phyloP scores from a whole-genome alignment of 805 yeast genomes.

The Candida coquimbonensis region DNA sequence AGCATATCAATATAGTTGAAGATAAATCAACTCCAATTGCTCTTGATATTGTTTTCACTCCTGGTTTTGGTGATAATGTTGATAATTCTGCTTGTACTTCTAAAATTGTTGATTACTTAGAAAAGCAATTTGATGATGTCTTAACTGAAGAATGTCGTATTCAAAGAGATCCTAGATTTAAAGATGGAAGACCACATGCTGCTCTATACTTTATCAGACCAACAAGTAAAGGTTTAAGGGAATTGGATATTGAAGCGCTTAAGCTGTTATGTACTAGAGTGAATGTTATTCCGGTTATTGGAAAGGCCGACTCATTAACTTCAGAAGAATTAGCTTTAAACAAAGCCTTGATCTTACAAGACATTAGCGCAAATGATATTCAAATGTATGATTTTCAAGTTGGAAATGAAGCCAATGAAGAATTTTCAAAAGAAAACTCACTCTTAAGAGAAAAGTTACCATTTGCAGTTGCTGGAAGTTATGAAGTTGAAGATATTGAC shows the following conservation, averaged over 20 bases:
- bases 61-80: conserved; percentile 73
- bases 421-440: conserved; percentile 23
- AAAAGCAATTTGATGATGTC: conserved; percentile 64
- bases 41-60: conserved; percentile 59
- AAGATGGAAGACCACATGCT: conserved; percentile 70
- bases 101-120: conserved; percentile 53
- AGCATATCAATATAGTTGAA: conserved; percentile 50
- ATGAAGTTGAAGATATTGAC: conserved; percentile 26
- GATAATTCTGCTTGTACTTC: conserved; percentile 48
- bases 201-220: conserved; percentile 70
- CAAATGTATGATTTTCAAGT: conserved; percentile 57
- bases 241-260: conserved; percentile 70
- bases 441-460: conserved; percentile 46
- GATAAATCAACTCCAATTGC: conserved; percentile 44
- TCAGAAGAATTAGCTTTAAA: conserved; percentile 48
- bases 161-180: conserved; percentile 61
- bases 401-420: conserved; percentile 15
- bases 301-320: conserved; percentile 76
- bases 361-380: conserved; percentile 50
- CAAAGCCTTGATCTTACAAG: conserved; percentile 49
- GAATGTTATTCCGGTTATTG: conserved; percentile 77
- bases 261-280: conserved; percentile 61
- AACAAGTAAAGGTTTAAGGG: conserved; percentile 61
- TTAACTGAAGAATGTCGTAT: conserved; percentile 72
- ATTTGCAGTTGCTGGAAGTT: conserved; percentile 60